A percentile compares a stretch with the other conserved stretches of the same genome.
Evolutionary conservation across 371 early-diverging fungal species (phyloP).

Genomic region (Mucor sp.): DNA sequence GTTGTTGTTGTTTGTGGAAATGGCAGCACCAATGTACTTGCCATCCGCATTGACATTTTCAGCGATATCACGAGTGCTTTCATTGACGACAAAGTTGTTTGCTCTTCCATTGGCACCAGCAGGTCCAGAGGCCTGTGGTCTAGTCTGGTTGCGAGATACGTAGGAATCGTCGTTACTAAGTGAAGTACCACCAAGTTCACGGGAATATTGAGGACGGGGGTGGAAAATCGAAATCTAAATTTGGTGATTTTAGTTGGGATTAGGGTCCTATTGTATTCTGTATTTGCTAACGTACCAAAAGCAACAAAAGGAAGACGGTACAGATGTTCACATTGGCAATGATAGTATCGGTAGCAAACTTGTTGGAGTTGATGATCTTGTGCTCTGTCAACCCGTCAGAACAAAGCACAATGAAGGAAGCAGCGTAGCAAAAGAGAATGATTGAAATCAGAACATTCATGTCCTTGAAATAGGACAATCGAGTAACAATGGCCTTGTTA

Average conservation of each 20-base stretch:
- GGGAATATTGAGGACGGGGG: slow-evolving; percentile 35
- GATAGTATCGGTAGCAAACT: slow-evolving; percentile 45
- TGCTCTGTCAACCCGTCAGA: slow-evolving; percentile 39
- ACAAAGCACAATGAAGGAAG: slow-evolving; percentile 46
- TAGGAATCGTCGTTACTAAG: neutral
- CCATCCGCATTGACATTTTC: neutral
- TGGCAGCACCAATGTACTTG: neutral
- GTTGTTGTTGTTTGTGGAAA: neutral
- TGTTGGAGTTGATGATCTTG: slow-evolving; percentile 36
- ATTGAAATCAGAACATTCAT: slow-evolving; percentile 42
- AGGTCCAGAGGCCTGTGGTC: neutral
- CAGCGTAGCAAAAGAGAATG: slow-evolving; percentile 26
- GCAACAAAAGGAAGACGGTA: slow-evolving; percentile 24
- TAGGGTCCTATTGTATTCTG: neutral
- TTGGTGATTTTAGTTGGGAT: neutral
- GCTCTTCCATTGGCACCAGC: neutral
- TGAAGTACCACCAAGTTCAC: neutral
- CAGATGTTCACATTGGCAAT: slow-evolving; percentile 42
- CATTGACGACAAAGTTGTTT: slow-evolving; percentile 3
- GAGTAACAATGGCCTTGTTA: slow-evolving; percentile 9
- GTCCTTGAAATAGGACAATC: slow-evolving; percentile 45
- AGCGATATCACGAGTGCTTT: neutral
- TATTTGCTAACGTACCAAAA: slow-evolving; percentile 20
- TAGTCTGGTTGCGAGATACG: neutral
- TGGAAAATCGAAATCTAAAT: slow-evolving; percentile 48